Percentiles rank a stretch among this genome's conserved stretches.
Conservation (phyloP, 768 basidiomycete genomes). For the Mycena galericulata region DNA sequence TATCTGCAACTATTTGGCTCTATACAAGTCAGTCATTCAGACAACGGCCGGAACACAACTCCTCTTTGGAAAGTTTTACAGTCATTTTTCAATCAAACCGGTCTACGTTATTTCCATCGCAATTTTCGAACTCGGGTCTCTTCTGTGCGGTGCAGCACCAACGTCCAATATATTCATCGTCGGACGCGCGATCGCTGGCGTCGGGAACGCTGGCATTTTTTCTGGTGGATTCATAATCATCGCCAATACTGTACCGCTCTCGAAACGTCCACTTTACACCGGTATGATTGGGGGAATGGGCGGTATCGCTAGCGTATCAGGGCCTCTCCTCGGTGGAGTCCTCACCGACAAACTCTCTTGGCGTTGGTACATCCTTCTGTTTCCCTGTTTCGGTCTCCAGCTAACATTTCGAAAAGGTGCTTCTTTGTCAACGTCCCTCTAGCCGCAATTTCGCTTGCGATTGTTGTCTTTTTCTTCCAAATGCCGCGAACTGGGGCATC, state of each 20-base stretch:
- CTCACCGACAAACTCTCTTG: slow-evolving; percentile 46
- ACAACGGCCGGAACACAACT: slow-evolving; percentile 27
- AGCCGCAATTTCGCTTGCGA: slow-evolving; percentile 23
- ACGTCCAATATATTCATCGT: slow-evolving; percentile 48
- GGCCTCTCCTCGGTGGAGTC: slow-evolving; percentile 46
- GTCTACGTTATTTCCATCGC: slow-evolving; percentile 34
- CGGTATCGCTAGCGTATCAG: slow-evolving; percentile 37
- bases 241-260: slow-evolving; percentile 42
- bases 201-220: slow-evolving; percentile 55
- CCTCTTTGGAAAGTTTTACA: slow-evolving; percentile 25
- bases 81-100: slow-evolving; percentile 9
- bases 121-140: slow-evolving; percentile 59
- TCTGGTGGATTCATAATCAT: slow-evolving; percentile 40
- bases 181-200: slow-evolving; percentile 58
- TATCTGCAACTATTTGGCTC: not conserved
- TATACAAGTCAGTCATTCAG: slow-evolving; percentile 12
- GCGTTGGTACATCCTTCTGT: slow-evolving; percentile 50
- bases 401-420: no score
- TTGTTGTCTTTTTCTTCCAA: slow-evolving; percentile 21
- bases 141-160: slow-evolving; percentile 52
- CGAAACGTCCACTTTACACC: slow-evolving; percentile 46
- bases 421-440: no score
- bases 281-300: slow-evolving; percentile 51
- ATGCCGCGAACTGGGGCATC: slow-evolving; percentile 16
- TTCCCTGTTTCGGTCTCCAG: no score